phyloP scores from a whole-genome alignment of 441 rosid genomes.

The Kokia cookei region DNA sequence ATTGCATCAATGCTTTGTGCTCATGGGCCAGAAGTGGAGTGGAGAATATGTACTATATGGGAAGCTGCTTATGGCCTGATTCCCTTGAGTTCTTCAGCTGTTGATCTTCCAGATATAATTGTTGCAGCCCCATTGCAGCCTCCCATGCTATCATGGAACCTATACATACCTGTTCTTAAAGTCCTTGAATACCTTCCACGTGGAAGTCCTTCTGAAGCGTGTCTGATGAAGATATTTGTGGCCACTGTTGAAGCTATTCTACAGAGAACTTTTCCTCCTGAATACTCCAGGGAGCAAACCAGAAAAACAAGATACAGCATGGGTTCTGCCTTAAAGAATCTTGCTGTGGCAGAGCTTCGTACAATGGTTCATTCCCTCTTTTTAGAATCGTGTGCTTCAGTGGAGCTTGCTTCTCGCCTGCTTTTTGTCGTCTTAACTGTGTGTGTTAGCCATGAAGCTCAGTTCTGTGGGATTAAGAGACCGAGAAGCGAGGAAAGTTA shows the following conservation, averaged over 20 bases:
- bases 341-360: constrained; percentile 97
- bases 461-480: constrained; percentile 72
- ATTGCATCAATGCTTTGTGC: constrained; percentile 99
- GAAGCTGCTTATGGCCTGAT: constrained; percentile 98
- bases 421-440: constrained; percentile 96
- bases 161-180: constrained; percentile 94
- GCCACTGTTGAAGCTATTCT: constrained; percentile 95
- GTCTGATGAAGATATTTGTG: constrained; percentile 95
- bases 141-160: constrained; percentile 93
- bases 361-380: constrained; percentile 99
- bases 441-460: constrained; percentile 98
- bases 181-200: constrained; percentile 98
- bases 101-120: constrained; percentile 96
- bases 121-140: constrained; percentile 97
- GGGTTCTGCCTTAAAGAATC: constrained; percentile 80
- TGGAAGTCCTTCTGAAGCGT: constrained; percentile 99
- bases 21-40: constrained; percentile 99
- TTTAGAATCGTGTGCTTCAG: constrained; percentile 85
- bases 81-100: constrained; percentile 91
- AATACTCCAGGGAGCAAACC: constrained; percentile 45
- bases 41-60: constrained; percentile 99
- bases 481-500: constrained; percentile 50
- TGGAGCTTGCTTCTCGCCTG: constrained; percentile 92
- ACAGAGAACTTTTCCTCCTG: constrained; percentile 82
- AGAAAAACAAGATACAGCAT: constrained; percentile 52